Evolutionary conservation across 352 stramenopile species (phyloP).

Genomic region (Globisporangium paddicum): DNA sequence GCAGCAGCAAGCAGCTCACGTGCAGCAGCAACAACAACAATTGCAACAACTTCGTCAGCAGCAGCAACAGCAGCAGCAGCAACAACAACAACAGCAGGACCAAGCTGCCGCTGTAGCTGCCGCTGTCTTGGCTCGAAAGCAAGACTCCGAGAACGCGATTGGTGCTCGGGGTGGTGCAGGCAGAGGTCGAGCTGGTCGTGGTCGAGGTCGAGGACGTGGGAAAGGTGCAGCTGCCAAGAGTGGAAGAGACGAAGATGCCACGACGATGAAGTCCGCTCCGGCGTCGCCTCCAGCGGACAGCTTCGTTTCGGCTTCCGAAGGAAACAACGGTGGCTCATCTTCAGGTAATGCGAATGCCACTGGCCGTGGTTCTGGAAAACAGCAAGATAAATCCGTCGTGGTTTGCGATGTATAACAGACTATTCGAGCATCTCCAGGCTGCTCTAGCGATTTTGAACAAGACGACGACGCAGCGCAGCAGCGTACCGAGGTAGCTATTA

Average conservation of each 20-base stretch:
- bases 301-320: conserved; percentile 15
- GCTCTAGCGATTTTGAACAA: conserved; percentile 13
- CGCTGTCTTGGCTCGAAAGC: conserved; percentile 8
- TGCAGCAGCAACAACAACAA: conserved; percentile 34
- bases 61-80: conserved; percentile 38
- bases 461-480: not conserved
- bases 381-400: conserved; percentile 18
- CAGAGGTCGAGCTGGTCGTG: conserved; percentile 2
- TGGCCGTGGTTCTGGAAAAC: conserved; percentile 10
- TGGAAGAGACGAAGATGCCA: conserved; percentile 25
- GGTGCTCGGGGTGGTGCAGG: conserved; percentile 4
- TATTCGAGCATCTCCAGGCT: conserved; percentile 9
- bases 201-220: conserved; percentile 13
- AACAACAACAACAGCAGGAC: conserved; percentile 25
- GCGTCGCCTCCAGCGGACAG: conserved; percentile 30
- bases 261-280: conserved; percentile 11
- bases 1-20: conserved; percentile 26
- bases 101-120: conserved; percentile 15
- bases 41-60: conserved; percentile 12
- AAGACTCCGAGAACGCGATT: conserved; percentile 7
- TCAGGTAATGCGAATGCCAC: conserved; percentile 13
- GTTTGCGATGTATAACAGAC: conserved; percentile 20
- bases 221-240: conserved; percentile 6
- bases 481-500: conserved; percentile 13
- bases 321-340: conserved; percentile 3